phyloP scores from a whole-genome alignment of 441 rosid species.

The Capsella rubella region DNA sequence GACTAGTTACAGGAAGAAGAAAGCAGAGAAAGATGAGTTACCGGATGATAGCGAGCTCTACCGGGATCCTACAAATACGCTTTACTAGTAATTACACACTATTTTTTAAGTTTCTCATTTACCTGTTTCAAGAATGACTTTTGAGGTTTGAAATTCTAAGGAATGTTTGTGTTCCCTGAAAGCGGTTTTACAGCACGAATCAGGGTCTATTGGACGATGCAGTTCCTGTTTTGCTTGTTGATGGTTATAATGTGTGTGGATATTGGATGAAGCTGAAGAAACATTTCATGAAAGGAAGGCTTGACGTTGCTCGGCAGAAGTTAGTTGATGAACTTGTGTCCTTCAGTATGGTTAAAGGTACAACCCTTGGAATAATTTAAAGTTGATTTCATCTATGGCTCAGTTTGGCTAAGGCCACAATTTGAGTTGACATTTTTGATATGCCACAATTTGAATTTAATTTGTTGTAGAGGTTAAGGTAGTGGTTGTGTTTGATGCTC shows the following conservation, averaged over 20 bases:
- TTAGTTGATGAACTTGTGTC: constrained; percentile 78
- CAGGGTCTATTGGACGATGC: constrained; percentile 63
- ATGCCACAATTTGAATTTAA: constrained; percentile 14
- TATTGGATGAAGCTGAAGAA: constrained; percentile 91
- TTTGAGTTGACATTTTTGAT: constrained; percentile 30
- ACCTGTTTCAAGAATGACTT: constrained; percentile 20
- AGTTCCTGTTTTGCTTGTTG: constrained; percentile 90
- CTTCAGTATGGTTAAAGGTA: constrained; percentile 80
- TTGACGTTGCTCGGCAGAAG: constrained; percentile 86
- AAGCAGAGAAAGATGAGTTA: constrained; percentile 71
- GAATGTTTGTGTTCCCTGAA: constrained; percentile 38
- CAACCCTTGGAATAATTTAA: background rate
- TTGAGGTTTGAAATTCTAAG: constrained; percentile 32
- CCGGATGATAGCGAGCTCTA: constrained; percentile 69
- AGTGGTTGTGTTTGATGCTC: constrained; percentile 92
- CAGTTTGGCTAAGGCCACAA: background rate
- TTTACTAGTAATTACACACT: constrained; percentile 71
- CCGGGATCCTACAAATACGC: constrained; percentile 74
- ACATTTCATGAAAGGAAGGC: constrained; percentile 81
- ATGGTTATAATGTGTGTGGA: constrained; percentile 96
- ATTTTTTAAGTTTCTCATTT: constrained; percentile 36
- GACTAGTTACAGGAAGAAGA: constrained; percentile 88
- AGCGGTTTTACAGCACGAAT: constrained; percentile 69
- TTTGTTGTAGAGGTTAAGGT: constrained; percentile 81
- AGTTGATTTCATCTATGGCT: background rate